phyloP scores from a whole-genome alignment of 345 rosid species.

The Salix suchowensis region DNA sequence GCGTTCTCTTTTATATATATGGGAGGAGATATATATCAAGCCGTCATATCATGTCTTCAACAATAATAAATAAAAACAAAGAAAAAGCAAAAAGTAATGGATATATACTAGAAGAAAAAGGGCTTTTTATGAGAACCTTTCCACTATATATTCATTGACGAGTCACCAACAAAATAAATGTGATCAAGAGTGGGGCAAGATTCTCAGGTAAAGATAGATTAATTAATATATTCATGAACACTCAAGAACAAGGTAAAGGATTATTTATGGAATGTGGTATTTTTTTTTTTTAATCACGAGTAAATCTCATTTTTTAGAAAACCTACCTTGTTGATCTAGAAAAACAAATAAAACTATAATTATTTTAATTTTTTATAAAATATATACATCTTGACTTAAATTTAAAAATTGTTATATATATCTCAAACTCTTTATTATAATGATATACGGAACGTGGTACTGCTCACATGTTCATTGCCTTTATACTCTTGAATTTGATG shows the following conservation, averaged over 20 bases:
- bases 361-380: no score
- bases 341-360: no score
- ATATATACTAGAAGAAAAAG: background rate
- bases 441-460: no score
- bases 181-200: background rate
- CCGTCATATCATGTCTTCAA: background rate
- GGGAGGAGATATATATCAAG: background rate
- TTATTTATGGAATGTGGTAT: background rate
- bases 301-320: no score
- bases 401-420: no score
- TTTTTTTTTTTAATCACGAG: no score
- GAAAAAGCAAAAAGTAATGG: background rate
- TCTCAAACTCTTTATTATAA: no score
- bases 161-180: background rate
- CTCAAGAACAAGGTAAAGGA: background rate
- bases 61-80: background rate
- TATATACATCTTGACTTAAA: no score
- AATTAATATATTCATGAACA: background rate
- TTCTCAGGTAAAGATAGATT: background rate
- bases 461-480: no score
- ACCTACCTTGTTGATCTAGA: fast-evolving
- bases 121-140: background rate
- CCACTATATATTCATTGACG: background rate
- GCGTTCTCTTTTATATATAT: background rate
- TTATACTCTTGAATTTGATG: background rate